A percentile compares a stretch with the other conserved stretches of the same genome.
Conservation (phyloP, 139 green algal species). For the Limnomonas spitsbergensis region DNA sequence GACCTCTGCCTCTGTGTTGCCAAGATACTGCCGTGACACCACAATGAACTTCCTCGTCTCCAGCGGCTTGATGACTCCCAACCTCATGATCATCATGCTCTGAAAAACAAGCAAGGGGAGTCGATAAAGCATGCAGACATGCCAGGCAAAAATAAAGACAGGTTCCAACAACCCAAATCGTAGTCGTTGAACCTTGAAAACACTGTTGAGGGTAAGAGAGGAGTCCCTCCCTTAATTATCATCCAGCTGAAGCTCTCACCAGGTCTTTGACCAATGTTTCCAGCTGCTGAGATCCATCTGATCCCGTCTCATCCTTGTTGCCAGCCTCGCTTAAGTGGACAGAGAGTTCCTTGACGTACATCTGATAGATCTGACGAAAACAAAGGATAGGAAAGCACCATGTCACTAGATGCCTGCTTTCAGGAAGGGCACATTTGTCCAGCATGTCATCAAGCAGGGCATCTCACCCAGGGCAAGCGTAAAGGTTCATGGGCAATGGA, state of each 20-base stretch:
- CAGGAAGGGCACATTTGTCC: no score
- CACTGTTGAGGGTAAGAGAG: no score
- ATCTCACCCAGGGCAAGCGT: no score
- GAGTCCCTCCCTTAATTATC: no score
- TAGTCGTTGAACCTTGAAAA: no score
- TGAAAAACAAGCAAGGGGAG: conserved; percentile 18
- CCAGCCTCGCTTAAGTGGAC: conserved; percentile 19
- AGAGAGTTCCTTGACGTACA: conserved; percentile 60
- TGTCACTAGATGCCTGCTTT: no score
- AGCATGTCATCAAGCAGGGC: no score
- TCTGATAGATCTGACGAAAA: conserved; percentile 47
- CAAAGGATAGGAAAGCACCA: background rate
- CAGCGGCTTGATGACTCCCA: conserved; percentile 56
- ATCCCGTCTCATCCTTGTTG: conserved; percentile 2
- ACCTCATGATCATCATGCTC: conserved; percentile 58
- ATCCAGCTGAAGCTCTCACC: conserved; percentile 24
- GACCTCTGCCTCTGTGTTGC: conserved; percentile 54
- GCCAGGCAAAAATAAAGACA: background rate
- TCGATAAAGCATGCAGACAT: background rate
- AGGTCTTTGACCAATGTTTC: conserved; percentile 39
- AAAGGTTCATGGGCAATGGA: no score
- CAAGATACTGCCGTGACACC: conserved; percentile 55
- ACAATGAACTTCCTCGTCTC: conserved; percentile 67
- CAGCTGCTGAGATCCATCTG: conserved; percentile 18
- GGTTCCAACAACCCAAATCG: no score